These are phyloP conservation scores for Epicoccum sorghinum DNA, from an alignment of 2,329 filamentous ascomycete genomes.

Conservation along the genomic window DNA sequence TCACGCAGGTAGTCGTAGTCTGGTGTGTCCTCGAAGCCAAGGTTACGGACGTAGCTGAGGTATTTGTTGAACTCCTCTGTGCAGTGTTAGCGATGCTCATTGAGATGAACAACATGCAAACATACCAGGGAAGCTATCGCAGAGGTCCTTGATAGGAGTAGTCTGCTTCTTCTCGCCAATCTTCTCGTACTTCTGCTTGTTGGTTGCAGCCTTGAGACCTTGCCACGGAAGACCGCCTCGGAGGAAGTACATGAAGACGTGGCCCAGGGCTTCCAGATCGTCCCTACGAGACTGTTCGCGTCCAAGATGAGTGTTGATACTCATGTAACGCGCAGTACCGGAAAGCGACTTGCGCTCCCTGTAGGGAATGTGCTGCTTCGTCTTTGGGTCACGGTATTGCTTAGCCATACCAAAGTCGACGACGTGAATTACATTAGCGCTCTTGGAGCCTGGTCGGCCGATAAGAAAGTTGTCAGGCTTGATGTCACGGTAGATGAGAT, in stretches of 20 bases:
- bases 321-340: conserved; percentile 98
- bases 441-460: conserved; percentile 86
- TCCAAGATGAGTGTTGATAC: conserved; percentile 97
- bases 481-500: conserved; percentile 98
- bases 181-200: conserved; percentile 99
- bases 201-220: conserved; percentile 70
- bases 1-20: conserved; percentile 98
- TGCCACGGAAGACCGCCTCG: conserved; percentile 71
- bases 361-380: conserved; percentile 98
- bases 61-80: conserved; percentile 96
- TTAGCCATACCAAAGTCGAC: conserved; percentile 99
- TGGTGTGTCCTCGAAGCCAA: conserved; percentile 97
- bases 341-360: conserved; percentile 96
- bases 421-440: conserved; percentile 97
- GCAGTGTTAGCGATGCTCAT: conserved; percentile 34
- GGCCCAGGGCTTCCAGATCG: conserved; percentile 83
- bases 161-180: conserved; percentile 99
- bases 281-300: conserved; percentile 95
- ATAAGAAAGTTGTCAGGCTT: conserved; percentile 99
- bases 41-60: conserved; percentile 93
- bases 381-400: conserved; percentile 98
- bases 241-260: conserved; percentile 74
- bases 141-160: conserved; percentile 94
- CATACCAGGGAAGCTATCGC: conserved; percentile 85
- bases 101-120: conserved; percentile 3